phyloP scores from a whole-genome alignment of 495 filamentous ascomycete species.

The Annulohypoxylon stygium region DNA sequence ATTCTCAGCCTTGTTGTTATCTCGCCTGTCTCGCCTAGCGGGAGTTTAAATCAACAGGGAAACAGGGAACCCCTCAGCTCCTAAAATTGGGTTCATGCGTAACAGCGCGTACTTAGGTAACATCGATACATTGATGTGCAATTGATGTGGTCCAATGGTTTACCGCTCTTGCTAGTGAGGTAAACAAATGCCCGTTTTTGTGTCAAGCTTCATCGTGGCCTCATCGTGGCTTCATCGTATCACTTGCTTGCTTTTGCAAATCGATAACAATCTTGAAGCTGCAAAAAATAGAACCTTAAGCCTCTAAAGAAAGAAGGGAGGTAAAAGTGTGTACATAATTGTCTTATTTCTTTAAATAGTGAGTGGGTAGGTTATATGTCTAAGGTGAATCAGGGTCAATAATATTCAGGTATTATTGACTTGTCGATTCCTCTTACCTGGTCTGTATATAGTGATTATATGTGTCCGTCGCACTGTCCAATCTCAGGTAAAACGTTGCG shows the following conservation, averaged over 20 bases:
- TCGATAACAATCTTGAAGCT: background rate
- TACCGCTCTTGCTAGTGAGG: slow-evolving; percentile 11
- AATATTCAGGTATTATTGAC: slow-evolving; percentile 10
- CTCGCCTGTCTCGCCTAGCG: slow-evolving; percentile 19
- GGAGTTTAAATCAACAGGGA: slow-evolving; percentile 32
- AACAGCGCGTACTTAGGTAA: slow-evolving; percentile 25
- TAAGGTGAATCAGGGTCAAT: slow-evolving; percentile 19
- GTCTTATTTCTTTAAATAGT: slow-evolving; percentile 10
- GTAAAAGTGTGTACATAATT: background rate
- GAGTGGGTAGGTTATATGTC: slow-evolving; percentile 11
- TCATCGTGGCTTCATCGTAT: background rate
- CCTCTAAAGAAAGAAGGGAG: background rate
- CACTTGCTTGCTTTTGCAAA: background rate
- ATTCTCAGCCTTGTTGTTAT: slow-evolving; percentile 28
- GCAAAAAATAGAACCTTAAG: background rate
- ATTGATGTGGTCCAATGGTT: slow-evolving; percentile 27
- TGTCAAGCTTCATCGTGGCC: background rate
- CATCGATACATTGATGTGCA: slow-evolving; percentile 15
- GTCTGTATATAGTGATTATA: background rate
- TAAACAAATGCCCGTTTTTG: background rate
- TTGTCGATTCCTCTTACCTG: slow-evolving; percentile 1
- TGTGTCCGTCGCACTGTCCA: background rate
- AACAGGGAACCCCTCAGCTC: slow-evolving; percentile 28
- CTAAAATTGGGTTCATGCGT: slow-evolving; percentile 47
- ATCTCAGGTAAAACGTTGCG: background rate